phyloP scores from a whole-genome alignment of 176 grass and related monocot genomes.

The Hsuehochloa calcarea region DNA sequence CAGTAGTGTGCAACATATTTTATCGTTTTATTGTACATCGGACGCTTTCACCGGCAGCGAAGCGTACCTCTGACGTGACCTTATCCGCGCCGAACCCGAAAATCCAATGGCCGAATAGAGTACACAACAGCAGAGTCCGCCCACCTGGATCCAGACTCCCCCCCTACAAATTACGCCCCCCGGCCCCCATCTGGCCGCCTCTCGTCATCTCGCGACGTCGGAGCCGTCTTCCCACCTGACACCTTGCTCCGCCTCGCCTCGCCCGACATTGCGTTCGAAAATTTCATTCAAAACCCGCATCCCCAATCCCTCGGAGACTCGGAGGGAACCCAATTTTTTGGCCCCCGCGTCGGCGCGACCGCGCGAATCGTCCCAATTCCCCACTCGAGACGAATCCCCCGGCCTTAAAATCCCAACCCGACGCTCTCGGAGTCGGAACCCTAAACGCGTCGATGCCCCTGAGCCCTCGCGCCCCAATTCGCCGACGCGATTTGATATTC shows the following conservation, averaged over 20 bases:
- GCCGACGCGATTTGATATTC: slow-evolving; percentile 6
- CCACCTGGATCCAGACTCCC: slow-evolving; percentile 13
- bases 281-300: slow-evolving; percentile 35
- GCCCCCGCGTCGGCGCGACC: slow-evolving; percentile 13
- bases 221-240: slow-evolving; percentile 25
- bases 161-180: neutral
- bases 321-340: slow-evolving; percentile 43
- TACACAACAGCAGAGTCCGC: neutral
- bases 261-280: slow-evolving; percentile 35
- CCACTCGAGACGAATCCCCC: neutral
- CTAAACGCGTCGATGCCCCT: neutral
- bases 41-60: neutral
- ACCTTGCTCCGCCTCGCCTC: neutral
- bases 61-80: neutral
- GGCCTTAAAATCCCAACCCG: slow-evolving; percentile 28
- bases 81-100: neutral
- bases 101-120: neutral
- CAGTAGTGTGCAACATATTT: no score
- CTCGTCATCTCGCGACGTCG: neutral
- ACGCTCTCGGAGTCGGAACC: slow-evolving; percentile 33
- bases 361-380: neutral
- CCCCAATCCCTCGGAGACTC: slow-evolving; percentile 19
- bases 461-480: neutral
- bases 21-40: no score
- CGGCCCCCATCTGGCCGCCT: slow-evolving; percentile 14